A percentile compares a stretch with the other conserved stretches of the same genome.
Evolutionary conservation across 768 basidiomycete genomes (phyloP).

Genomic region (Lactarius vividus): DNA sequence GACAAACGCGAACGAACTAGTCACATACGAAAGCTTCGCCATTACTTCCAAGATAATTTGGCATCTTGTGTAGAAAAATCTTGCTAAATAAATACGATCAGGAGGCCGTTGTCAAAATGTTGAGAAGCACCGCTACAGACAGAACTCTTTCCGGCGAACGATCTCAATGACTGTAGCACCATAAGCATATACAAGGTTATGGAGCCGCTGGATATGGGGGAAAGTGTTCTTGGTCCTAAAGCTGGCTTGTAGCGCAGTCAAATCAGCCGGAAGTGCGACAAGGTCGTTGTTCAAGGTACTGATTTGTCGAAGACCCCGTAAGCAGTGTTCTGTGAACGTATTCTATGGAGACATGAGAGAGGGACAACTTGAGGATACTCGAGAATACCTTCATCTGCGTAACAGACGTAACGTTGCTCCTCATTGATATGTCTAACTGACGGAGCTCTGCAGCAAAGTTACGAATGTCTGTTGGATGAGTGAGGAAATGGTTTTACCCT

Average conservation of each 20-base stretch:
- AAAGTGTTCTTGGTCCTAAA: constrained; percentile 79
- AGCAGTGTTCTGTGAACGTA: constrained; percentile 62
- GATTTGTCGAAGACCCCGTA: constrained; percentile 69
- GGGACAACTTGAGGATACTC: neutral
- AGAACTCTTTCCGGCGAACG: constrained; percentile 86
- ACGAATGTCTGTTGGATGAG: neutral
- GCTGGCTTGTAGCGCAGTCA: constrained; percentile 65
- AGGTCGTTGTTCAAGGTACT: constrained; percentile 80
- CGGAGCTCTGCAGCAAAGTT: constrained; percentile 25
- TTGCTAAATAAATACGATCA: constrained; percentile 42
- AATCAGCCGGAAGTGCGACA: constrained; percentile 62
- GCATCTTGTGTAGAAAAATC: constrained; percentile 79
- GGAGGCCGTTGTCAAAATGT: neutral
- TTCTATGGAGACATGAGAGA: constrained; percentile 46
- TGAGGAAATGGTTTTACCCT: constrained; percentile 40
- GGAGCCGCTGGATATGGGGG: constrained; percentile 85
- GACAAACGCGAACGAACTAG: constrained; percentile 1
- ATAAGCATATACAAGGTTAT: constrained; percentile 89
- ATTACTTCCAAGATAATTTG: constrained; percentile 81
- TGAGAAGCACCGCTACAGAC: constrained; percentile 41
- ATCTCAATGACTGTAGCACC: constrained; percentile 89
- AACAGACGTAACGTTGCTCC: constrained; percentile 19
- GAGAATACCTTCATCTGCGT: constrained; percentile 23
- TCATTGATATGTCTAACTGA: constrained; percentile 22
- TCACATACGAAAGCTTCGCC: constrained; percentile 77